These are phyloP conservation scores for Fomitopsis schrenkii DNA, from an alignment of 1,284 basidiomycete species.

Conservation along the genomic window DNA sequence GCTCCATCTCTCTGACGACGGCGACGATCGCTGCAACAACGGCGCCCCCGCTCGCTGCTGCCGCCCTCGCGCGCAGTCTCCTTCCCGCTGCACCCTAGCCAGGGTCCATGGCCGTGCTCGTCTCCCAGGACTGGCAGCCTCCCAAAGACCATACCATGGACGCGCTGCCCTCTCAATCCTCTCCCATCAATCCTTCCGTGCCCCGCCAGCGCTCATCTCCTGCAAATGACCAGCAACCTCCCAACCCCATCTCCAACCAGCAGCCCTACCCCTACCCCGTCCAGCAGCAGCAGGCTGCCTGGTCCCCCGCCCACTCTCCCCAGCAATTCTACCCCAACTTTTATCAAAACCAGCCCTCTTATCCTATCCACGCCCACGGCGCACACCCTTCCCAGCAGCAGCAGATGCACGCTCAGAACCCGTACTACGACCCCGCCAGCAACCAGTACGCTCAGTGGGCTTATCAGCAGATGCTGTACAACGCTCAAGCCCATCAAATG, in stretches of 20 bases:
- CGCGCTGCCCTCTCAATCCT: constrained; percentile 38
- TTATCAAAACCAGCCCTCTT: constrained; percentile 63
- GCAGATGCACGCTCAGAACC: constrained; percentile 44
- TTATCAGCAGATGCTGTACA: constrained; percentile 84
- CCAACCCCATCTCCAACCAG: constrained; percentile 26
- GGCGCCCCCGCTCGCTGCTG: constrained; percentile 7
- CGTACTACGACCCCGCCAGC: constrained; percentile 70
- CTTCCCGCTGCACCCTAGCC: constrained; percentile 1
- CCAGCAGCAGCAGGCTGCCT: constrained; percentile 44
- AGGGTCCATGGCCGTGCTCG: constrained; percentile 73
- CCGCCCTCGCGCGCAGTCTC: constrained; percentile 7
- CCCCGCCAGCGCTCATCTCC: constrained; percentile 55
- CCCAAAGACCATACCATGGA: constrained; percentile 62
- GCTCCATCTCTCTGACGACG: constrained; percentile 3
- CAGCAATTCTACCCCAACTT: constrained; percentile 71
- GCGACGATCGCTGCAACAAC: constrained; percentile 2
- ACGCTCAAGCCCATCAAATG: constrained; percentile 48
- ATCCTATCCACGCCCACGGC: constrained; percentile 39
- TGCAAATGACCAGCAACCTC: constrained; percentile 41
- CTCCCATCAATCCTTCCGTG: constrained; percentile 31
- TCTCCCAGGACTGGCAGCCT: constrained; percentile 66
- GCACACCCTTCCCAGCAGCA: constrained; percentile 42
- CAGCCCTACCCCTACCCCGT: constrained; percentile 39
- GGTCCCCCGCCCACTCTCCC: constrained; percentile 58
- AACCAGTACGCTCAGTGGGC: constrained; percentile 81